Base-by-base conservation (phyloP, 1,284 basidiomycete genomes). In the Amylostereum areolatum region DNA sequence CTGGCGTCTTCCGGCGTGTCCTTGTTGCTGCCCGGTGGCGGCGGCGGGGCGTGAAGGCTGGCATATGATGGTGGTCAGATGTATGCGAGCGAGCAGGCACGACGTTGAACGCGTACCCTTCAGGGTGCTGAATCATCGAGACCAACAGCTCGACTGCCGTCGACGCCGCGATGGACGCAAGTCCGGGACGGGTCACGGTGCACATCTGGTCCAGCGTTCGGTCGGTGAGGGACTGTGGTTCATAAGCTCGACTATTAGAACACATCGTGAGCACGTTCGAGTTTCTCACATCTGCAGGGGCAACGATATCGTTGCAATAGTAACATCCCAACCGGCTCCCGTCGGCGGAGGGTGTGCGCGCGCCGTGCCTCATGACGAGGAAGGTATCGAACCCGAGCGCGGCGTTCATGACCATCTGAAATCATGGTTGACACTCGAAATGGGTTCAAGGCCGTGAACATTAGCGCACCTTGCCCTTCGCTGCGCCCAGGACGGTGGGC, bases 201-300 rank as follows among this genome's bases (percentile, higher is more conserved):
- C 97, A 99, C 96, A 98, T 98, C 64, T 99, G 96, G 64, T 99
- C 97, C 28, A 99, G 77, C 1, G 95, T 97, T 33, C 95, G 78
- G 62, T 99, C 95, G 0, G 91, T 89, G 44, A 98, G 72, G 0
- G 92, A 95, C 94, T 97, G 52, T 2, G 29, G 10, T 25, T 40
- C 5, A 43, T 43, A 5, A 43, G 41, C n/a, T 6, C 37, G 37
- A 54, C 46, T 46, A 49, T 46, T 29, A 36, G 3, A n/a, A 25
- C 11, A 24, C 24, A 32, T 25, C 12, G 3, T 27, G 37, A 31
- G 5, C 46, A 18, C 32, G 8, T n/a, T 35, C 34, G 34, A 41
- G 39, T 34, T 10, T 71, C 87, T 49, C 62, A 96, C 95, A 64
- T 98, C 95, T 27, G 89, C 80, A 1, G 97, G 96, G 0, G 96